These are phyloP conservation scores for Aschersonia sp. DNA, from an alignment of 2,329 filamentous ascomycete species.

Conservation along the genomic window DNA sequence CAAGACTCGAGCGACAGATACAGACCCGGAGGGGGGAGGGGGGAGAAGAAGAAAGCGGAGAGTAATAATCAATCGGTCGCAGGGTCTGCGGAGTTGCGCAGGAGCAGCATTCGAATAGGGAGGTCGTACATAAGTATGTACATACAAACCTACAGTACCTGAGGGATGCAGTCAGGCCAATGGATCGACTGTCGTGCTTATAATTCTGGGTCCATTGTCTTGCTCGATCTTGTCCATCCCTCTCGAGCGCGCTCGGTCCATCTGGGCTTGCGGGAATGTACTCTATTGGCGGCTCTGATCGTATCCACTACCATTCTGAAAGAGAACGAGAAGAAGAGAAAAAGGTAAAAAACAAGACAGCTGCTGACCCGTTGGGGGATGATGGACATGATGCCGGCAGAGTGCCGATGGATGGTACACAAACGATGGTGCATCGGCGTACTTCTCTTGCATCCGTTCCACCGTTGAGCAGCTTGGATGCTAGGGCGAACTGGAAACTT, in stretches of 20 bases:
- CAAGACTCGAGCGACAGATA: no score
- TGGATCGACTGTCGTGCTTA: neutral
- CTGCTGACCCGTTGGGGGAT: neutral
- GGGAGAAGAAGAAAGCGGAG: no score
- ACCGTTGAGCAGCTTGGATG: neutral
- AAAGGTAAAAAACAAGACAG: neutral
- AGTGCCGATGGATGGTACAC: slow-evolving; percentile 3
- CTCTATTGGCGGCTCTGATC: neutral
- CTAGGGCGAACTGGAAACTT: neutral
- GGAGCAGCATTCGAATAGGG: no score
- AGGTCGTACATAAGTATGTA: no score
- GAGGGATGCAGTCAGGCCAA: neutral
- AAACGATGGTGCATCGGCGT: neutral
- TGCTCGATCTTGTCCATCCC: neutral
- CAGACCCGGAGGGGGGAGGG: no score
- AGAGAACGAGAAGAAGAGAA: neutral
- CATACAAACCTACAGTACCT: neutral
- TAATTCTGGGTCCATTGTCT: neutral
- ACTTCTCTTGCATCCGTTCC: neutral
- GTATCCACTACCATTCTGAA: neutral
- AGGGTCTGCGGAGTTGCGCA: no score
- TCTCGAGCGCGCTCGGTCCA: neutral
- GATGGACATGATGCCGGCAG: slow-evolving; percentile 3
- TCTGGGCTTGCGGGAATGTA: neutral
- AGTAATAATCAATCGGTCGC: no score